Evolutionary conservation across 306 rosid genomes (phyloP).

Genomic region (Leucaena leucocephala): DNA sequence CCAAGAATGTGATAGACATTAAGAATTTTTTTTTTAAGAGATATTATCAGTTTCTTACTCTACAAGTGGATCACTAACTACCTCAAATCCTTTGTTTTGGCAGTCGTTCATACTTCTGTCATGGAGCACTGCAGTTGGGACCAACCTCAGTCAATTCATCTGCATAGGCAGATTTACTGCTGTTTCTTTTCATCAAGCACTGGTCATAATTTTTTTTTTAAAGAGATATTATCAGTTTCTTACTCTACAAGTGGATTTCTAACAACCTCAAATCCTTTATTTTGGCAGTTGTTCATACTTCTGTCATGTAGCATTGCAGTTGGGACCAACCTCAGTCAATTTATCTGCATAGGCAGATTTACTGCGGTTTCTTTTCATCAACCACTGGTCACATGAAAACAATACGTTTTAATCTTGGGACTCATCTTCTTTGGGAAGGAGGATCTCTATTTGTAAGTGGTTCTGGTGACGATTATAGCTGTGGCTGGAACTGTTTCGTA

Average conservation of each 20-base stretch:
- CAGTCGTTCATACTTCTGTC: constrained; percentile 67
- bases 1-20: too few species aligned
- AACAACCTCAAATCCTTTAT: constrained; percentile 4
- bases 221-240: too few species aligned
- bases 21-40: too few species aligned
- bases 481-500: constrained; percentile 83
- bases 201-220: too few species aligned
- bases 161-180: constrained; percentile 86
- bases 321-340: constrained; percentile 87
- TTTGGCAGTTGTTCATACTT: constrained; percentile 60
- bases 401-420: constrained; percentile 70
- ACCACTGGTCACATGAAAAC: constrained; percentile 87
- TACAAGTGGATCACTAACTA: constrained; percentile 8
- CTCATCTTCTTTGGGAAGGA: constrained; percentile 82
- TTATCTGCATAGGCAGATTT: constrained; percentile 83
- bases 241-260: too few species aligned
- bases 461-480: constrained; percentile 75
- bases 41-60: too few species aligned
- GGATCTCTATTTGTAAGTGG: constrained; percentile 67
- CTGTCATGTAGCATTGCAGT: constrained; percentile 78
- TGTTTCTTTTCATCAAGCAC: constrained; percentile 79
- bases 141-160: constrained; percentile 85
- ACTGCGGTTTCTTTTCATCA: constrained; percentile 82
- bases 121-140: constrained; percentile 77
- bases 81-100: constrained; percentile 4